Evolutionary conservation across 2,329 filamentous ascomycete species (phyloP).

Genomic region (Lecanicillium sp.): DNA sequence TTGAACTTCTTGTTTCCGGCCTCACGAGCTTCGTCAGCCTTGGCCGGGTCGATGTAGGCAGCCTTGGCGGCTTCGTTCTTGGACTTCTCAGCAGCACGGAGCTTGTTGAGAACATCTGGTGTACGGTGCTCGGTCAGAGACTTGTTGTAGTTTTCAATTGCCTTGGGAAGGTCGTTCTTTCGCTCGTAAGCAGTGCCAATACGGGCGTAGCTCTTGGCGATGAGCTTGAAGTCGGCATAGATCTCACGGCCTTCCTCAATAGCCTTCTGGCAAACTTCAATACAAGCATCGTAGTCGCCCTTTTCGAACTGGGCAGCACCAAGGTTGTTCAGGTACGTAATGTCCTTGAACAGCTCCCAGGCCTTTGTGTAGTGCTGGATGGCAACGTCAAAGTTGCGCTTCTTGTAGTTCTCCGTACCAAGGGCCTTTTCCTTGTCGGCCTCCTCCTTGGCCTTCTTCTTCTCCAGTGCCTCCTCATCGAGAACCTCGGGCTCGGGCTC

Average conservation of each 20-base stretch:
- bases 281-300: conserved; percentile 82
- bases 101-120: conserved; percentile 86
- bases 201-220: conserved; percentile 95
- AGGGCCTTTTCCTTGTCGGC: conserved; percentile 93
- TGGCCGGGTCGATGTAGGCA: conserved; percentile 81
- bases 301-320: conserved; percentile 94
- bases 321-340: conserved; percentile 95
- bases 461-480: conserved; percentile 77
- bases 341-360: conserved; percentile 92
- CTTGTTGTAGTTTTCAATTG: conserved; percentile 85
- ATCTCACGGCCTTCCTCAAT: conserved; percentile 84
- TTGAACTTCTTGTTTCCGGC: conserved; percentile 97
- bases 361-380: conserved; percentile 93
- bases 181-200: conserved; percentile 95
- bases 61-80: conserved; percentile 70
- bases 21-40: conserved; percentile 93
- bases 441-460: conserved; percentile 85
- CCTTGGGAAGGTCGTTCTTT: conserved; percentile 68
- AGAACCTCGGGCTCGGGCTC: conserved; percentile 60
- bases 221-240: conserved; percentile 94
- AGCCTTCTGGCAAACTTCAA: conserved; percentile 82
- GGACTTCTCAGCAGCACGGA: conserved; percentile 81
- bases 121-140: conserved; percentile 96
- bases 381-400: conserved; percentile 90
- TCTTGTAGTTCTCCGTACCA: conserved; percentile 96